phyloP scores from a whole-genome alignment of 495 filamentous ascomycete genomes.

The Diplogelasinospora grovesii region DNA sequence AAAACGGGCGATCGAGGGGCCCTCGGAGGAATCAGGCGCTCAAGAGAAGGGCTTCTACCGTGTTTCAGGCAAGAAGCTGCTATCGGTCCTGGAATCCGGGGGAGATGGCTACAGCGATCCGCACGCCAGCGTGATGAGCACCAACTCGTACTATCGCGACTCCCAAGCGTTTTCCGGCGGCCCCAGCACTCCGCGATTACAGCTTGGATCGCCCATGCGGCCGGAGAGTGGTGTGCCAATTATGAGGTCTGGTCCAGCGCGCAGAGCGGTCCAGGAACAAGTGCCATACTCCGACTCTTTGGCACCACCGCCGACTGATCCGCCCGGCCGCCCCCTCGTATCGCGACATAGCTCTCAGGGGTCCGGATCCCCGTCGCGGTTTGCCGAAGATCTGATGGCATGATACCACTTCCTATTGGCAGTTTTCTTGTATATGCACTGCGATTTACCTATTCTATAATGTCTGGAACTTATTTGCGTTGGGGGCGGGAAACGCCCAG shows the following conservation, averaged over 20 bases:
- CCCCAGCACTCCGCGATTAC: slow-evolving; percentile 20
- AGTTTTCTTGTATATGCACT: slow-evolving; percentile 12
- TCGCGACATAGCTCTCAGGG: slow-evolving; percentile 41
- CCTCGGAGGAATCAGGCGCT: slow-evolving; percentile 33
- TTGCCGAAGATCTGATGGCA: slow-evolving; percentile 43
- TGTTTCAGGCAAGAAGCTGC: slow-evolving; percentile 66
- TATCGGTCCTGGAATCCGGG: slow-evolving; percentile 60
- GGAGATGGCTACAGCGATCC: slow-evolving; percentile 64
- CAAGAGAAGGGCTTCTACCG: slow-evolving; percentile 43
- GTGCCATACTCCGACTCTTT: slow-evolving; percentile 30
- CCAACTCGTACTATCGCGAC: slow-evolving; percentile 45
- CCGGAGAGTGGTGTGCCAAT: slow-evolving; percentile 40
- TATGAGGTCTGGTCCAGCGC: slow-evolving; percentile 37
- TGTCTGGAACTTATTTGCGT: slow-evolving; percentile 17
- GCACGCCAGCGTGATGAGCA: slow-evolving; percentile 38
- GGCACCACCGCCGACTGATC: slow-evolving; percentile 28
- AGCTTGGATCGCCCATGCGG: slow-evolving; percentile 42
- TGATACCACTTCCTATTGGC: neutral
- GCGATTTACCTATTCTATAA: slow-evolving; percentile 20
- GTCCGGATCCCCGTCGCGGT: slow-evolving; percentile 40
- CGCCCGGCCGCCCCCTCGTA: slow-evolving; percentile 38
- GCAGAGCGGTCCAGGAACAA: slow-evolving; percentile 36
- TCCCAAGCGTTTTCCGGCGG: slow-evolving; percentile 39
- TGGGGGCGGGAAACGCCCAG: slow-evolving; percentile 2
- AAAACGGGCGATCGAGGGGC: slow-evolving; percentile 42